Evolutionary conservation across 2,329 filamentous ascomycete species (phyloP), one percentile per base, ranked within the genome.

Genomic region (Exophiala bonariae): DNA sequence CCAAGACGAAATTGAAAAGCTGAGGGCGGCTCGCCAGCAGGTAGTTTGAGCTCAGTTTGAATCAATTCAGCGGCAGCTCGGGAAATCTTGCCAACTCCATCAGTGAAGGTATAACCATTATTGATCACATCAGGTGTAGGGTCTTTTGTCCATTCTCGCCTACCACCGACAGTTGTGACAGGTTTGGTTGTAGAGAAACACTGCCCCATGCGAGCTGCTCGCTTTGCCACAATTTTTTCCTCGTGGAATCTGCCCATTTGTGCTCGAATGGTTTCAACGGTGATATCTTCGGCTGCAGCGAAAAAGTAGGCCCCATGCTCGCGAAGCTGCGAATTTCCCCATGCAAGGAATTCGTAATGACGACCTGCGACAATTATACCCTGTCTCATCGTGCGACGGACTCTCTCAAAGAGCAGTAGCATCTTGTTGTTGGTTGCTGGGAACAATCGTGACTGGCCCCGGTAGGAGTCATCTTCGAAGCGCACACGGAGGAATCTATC

Each of bases 261-360:
- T 23, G 75, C 66, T 3, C 92, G 85, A 47, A 99, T 96, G 40
- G 85, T 76, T 14, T 86, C 79, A 43, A 89, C 89, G 1, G 81
- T 85, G 6, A 87, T 63, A 44, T 81, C 82, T 0, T 87, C 80
- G 14, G 45, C 23, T 26, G 23, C 6, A 3, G 88, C 86, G 65
- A 97, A 97, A 68, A 99, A 96, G 62, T 93, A 97, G 0, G 89
- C 91, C 0, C 91, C 87, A 57, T 92, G 84, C 62, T 97, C 91
- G 41, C 92, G 82, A 50, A 99, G 87, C 60, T 99, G 93, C 0
- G 93, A 96, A 65, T 93, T 97, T 0, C 93, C 92, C 69, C 91
- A 96, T 0, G 92, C 93, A 19, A 99, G 79, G 55, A 97, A 97
- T 57, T 92, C 80, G 65, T 90, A 99, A 49, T 82, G 81, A 6